A percentile compares a stretch with the other conserved stretches of the same genome.
Conservation (phyloP, 78 protist genomes). For the Planoprotostelium fungivorum region DNA sequence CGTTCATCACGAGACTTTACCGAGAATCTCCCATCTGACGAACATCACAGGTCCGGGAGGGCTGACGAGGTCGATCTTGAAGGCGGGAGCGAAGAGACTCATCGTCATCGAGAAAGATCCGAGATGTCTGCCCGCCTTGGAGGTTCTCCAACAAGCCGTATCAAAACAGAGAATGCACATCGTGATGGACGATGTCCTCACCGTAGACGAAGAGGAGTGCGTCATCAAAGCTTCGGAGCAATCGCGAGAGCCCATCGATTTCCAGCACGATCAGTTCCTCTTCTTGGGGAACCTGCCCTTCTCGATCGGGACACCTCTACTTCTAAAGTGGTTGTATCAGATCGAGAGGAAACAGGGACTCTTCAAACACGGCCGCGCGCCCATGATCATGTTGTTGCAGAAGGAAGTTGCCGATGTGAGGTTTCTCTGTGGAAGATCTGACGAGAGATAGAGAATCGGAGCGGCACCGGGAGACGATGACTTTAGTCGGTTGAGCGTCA, state of each 20-base stretch:
- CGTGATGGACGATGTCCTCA: slow-evolving; percentile 47
- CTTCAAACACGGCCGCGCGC: slow-evolving; percentile 30
- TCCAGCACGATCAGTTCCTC: slow-evolving; percentile 4
- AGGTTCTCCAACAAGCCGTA: slow-evolving; percentile 47
- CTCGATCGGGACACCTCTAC: slow-evolving; percentile 64
- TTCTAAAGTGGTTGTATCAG: slow-evolving; percentile 48
- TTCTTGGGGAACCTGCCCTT: slow-evolving; percentile 73
- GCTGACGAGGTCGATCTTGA: slow-evolving; percentile 53
- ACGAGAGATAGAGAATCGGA: slow-evolving; percentile 12
- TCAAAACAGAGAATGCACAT: slow-evolving; percentile 18
- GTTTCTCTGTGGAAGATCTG: not conserved
- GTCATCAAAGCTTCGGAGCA: slow-evolving; percentile 1
- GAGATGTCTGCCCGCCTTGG: slow-evolving; percentile 52
- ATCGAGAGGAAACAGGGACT: slow-evolving; percentile 25
- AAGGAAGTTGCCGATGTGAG: slow-evolving; percentile 42
- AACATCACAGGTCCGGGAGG: slow-evolving; percentile 70
- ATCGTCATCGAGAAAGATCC: slow-evolving; percentile 68
- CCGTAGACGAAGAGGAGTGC: slow-evolving; percentile 20
- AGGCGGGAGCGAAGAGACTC: slow-evolving; percentile 18
- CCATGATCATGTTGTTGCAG: slow-evolving; percentile 65
- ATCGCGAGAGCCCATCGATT: not conserved
- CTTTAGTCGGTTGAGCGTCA: slow-evolving; percentile 21
- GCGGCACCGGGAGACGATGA: slow-evolving; percentile 14
- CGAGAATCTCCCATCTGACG: not conserved
- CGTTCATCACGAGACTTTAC: too few relatives aligned